Evolutionary conservation across 441 rosid species (phyloP).

Genomic region (Gossypium aridum): DNA sequence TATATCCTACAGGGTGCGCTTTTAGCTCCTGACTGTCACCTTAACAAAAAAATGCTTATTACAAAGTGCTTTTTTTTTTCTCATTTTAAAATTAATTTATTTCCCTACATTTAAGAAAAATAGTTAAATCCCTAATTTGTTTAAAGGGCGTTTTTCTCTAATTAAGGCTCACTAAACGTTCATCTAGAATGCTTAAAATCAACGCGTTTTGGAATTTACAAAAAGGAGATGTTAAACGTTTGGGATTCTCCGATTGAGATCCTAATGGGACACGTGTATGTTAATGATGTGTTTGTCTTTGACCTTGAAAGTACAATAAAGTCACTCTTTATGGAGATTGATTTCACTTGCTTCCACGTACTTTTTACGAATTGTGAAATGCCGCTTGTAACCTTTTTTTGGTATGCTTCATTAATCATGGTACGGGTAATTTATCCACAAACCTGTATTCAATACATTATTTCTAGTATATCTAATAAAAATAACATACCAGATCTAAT

Average conservation of each 20-base stretch:
- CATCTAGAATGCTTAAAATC: slow-evolving; percentile 6
- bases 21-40: no score
- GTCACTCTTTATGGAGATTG: neutral
- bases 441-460: no score
- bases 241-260: neutral
- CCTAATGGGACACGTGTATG: slow-evolving; percentile 11
- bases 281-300: neutral
- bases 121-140: no score
- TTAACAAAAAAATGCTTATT: no score
- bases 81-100: no score
- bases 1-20: no score
- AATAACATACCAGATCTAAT: no score
- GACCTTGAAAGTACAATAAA: neutral
- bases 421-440: neutral
- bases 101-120: no score
- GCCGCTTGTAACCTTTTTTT: neutral
- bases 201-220: neutral
- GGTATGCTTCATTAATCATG: neutral
- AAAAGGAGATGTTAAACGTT: slow-evolving; percentile 5
- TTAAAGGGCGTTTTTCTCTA: no score
- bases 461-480: no score
- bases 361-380: neutral
- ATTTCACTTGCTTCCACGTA: neutral
- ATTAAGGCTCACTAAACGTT: no score
- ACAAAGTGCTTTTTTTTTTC: no score